These are phyloP conservation scores for Fusarium euwallaceae DNA, from an alignment of 2,329 filamentous ascomycete species.

Conservation along the genomic window DNA sequence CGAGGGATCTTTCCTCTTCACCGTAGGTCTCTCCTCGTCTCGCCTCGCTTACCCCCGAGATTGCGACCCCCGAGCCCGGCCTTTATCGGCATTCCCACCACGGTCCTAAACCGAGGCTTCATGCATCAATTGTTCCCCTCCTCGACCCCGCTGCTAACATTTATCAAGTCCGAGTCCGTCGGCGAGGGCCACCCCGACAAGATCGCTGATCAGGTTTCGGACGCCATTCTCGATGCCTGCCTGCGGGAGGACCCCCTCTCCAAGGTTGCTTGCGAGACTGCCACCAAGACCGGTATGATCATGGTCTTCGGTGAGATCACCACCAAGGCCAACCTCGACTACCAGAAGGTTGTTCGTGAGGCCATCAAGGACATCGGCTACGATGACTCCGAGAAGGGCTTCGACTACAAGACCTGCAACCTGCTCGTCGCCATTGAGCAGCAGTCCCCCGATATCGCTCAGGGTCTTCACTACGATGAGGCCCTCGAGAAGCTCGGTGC, in stretches of 20 bases:
- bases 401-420: conserved; percentile 99
- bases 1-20: conserved; percentile 85
- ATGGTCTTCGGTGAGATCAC: conserved; percentile 99
- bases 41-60: background rate
- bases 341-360: conserved; percentile 95
- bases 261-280: conserved; percentile 99
- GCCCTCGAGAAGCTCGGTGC: conserved; percentile 97
- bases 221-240: conserved; percentile 98
- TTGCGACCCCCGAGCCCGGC: conserved; percentile 5
- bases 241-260: conserved; percentile 93
- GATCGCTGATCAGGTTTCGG: conserved; percentile 98
- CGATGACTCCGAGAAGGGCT: conserved; percentile 96
- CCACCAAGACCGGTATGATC: conserved; percentile 99
- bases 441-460: conserved; percentile 98
- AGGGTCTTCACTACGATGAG: conserved; percentile 98
- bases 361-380: conserved; percentile 99
- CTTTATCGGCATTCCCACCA: conserved; percentile 8
- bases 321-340: conserved; percentile 95
- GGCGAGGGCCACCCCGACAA: conserved; percentile 95
- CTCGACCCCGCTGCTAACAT: conserved; percentile 42
- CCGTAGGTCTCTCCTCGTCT: conserved; percentile 61
- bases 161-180: conserved; percentile 82
- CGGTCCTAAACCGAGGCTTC: conserved; percentile 14
- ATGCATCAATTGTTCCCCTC: conserved; percentile 4
- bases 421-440: conserved; percentile 98